Base-by-base conservation (phyloP, 2,329 filamentous ascomycete genomes). In the Epichloe bromicola region DNA sequence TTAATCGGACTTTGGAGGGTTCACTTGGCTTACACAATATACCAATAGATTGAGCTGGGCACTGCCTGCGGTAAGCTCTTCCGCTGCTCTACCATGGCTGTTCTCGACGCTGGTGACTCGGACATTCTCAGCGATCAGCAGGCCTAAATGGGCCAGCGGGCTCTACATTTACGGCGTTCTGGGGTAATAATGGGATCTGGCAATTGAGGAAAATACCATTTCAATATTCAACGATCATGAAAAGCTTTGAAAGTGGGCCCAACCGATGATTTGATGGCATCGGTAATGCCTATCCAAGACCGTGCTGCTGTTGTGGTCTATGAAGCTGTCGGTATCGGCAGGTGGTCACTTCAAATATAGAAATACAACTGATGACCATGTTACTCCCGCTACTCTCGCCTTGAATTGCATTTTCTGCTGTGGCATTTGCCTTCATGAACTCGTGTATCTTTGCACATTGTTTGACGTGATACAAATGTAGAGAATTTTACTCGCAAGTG, bases 41-140 rank as follows among this genome's bases (percentile, higher is more conserved):
- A 55, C 62, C 53, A 54, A 71, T 72, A 97, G 90, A 96, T 97
- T 70, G 93, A 97, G 79, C 82, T 98, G 61, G 93, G 93, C 68
- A 97, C 90, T 69, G 90, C 89, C 63, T 96, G 90, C 78, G 93
- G 93, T 80, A 97, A 97, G 80, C 86, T 98, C 70, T 98, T 95
- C 86, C 83, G 89, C 64, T 95, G 88, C 83, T 91, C 88, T 62
- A 95, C 90, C 74, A 94, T 98, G 86, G 85, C 90, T 64, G 86
- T 97, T 69, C 78, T 97, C 61, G 93, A 98, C 74, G 89, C 90
- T 70, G 93, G 91, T 83, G 86, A 97, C 83, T 95, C 88, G 63
- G 93, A 98, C 74, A 98, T 98, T 74, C 82, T 98, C 65, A 84
- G 77, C 74, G 83, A 88, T 73, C 82, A 83, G 70, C 71, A 76